Base-by-base conservation (phyloP, 176 grass and related monocot genomes). In the Eragrostis curvula region DNA sequence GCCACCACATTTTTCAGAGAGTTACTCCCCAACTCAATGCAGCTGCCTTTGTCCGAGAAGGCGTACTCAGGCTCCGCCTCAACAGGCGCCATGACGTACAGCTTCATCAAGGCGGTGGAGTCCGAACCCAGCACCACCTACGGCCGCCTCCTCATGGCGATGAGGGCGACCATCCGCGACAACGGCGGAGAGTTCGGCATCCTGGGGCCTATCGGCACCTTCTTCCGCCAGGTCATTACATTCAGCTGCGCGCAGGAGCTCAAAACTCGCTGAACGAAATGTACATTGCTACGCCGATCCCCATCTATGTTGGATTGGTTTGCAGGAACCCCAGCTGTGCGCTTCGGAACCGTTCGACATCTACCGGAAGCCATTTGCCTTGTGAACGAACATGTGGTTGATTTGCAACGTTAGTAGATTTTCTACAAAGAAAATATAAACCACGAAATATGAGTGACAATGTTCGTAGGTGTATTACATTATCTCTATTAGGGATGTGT, bases 101-200 rank as follows among this genome's bases (percentile, higher is more conserved):
- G 96, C 75, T 95, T 95, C 88, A 90, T 98, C 81, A 79, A 79
- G 46, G 85, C 93, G 6, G 4, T 98, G 51, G 88, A 95, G 67
- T 88, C 8, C 5, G 88, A 95, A 52, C 92, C 86, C 0, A 52
- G 77, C 0, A 56, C 80, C 27, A 83, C 74, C 57, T 83, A 83
- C 48, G 86, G 74, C 21, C 86, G 81, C 12, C 67, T 79, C 49
- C 86, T 79, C 39, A 77, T 60, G 75, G 75, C 36, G 13, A 80
- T 80, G 78, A 55, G 78, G 16, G 65, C 78, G 21, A 80, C 65
- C 21, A 80, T 80, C 78, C 64, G 68, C 50, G 65, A 84, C 59
- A 84, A 73, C 51, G 81, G 86, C 75, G 86, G 81, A 1, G 86
- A 84, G 2, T 42, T 78, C n/a, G 86, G 86, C 49, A 88, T 88